These are phyloP conservation scores for Candida namnaoensis DNA, from an alignment of 805 yeast species.

Conservation along the genomic window DNA sequence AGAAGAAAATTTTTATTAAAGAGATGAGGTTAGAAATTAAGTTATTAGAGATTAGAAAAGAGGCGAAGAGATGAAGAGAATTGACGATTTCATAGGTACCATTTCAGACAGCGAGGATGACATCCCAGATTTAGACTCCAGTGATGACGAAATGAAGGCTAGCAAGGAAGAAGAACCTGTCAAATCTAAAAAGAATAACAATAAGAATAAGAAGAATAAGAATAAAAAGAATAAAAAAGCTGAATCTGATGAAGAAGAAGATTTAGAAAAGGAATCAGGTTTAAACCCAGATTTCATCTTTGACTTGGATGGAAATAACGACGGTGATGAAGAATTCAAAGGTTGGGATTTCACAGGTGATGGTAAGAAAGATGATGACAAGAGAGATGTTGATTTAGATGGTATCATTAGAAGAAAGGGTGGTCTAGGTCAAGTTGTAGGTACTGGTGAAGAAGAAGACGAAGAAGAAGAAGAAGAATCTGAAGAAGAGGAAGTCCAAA, in stretches of 20 bases:
- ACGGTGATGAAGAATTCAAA: constrained; percentile 35
- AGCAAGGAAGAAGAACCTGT: no score
- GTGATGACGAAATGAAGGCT: constrained; percentile 30
- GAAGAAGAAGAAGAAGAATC: constrained; percentile 18
- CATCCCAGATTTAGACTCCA: constrained; percentile 41
- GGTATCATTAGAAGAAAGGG: constrained; percentile 83
- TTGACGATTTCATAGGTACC: constrained; percentile 61
- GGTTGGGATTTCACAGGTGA: constrained; percentile 83
- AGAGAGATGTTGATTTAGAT: constrained; percentile 76
- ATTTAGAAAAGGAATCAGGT: constrained; percentile 38
- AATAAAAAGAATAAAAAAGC: constrained; percentile 13
- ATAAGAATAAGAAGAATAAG: constrained; percentile 13
- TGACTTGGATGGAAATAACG: constrained; percentile 50
- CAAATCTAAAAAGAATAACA: constrained; percentile 13
- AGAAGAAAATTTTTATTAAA: no score
- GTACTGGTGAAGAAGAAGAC: constrained; percentile 25
- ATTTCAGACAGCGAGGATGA: constrained; percentile 74
- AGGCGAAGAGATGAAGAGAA: constrained; percentile 13
- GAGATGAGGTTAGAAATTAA: no score
- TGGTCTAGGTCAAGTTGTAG: constrained; percentile 52
- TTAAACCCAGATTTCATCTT: constrained; percentile 72
- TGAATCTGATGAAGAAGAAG: constrained; percentile 16
- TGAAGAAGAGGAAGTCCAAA: constrained; percentile 16
- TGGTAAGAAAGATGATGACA: constrained; percentile 17
- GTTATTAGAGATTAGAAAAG: no score